Conservation (phyloP, 768 basidiomycete genomes). For the Termitomyces titanicus region DNA sequence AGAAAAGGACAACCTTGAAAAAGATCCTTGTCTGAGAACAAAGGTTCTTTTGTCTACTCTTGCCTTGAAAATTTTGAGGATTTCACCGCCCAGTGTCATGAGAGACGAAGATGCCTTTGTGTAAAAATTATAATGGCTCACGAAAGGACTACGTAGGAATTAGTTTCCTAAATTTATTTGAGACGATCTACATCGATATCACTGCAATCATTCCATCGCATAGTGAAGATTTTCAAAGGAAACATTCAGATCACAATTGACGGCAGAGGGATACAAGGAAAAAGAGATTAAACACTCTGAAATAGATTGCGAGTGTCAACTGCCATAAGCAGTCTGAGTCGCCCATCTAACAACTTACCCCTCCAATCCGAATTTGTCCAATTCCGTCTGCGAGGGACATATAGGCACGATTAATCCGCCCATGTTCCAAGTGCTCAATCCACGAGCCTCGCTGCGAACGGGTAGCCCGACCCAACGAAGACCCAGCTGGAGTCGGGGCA, state of each 20-base stretch:
- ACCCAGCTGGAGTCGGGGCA: neutral
- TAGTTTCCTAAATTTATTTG: too few species aligned
- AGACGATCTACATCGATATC: neutral
- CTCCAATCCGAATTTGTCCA: neutral
- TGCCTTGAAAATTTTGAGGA: neutral
- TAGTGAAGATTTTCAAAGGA: neutral
- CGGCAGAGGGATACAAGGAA: neutral
- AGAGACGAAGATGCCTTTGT: too few species aligned
- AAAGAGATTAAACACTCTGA: neutral
- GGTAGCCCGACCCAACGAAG: neutral
- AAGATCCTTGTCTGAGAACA: neutral
- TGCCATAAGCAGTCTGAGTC: neutral
- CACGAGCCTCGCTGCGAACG: neutral
- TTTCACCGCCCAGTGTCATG: too few species aligned
- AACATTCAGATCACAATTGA: neutral
- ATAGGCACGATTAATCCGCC: too few species aligned
- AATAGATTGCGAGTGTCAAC: neutral
- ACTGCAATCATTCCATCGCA: neutral
- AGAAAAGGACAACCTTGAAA: neutral
- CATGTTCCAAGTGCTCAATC: too few species aligned
- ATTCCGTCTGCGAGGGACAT: too few species aligned
- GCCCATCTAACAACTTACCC: neutral
- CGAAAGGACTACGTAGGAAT: too few species aligned
- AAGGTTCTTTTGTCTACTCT: neutral
- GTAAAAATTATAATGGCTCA: too few species aligned